A percentile compares a stretch with the other conserved stretches of the same genome.
phyloP scores from a whole-genome alignment of 139 green algal species.

The Spirogloea muscicola region DNA sequence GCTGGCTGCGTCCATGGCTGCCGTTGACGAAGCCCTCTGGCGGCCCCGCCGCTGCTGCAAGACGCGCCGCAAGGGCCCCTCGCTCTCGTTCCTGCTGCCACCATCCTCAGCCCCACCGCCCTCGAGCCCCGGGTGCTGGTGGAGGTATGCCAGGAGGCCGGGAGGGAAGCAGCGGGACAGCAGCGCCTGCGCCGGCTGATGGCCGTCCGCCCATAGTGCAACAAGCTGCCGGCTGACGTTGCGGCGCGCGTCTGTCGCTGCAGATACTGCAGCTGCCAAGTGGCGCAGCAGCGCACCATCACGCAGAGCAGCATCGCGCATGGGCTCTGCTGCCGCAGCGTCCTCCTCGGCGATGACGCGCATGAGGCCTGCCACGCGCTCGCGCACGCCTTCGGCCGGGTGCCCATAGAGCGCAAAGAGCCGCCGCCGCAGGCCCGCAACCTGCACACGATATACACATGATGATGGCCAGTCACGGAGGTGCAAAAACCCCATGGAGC shows the following conservation, averaged over 20 bases:
- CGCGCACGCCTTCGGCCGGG: conserved; percentile 20
- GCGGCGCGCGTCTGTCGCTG: too few relatives aligned
- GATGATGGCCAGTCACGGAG: too few relatives aligned
- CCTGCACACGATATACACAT: conserved; percentile 18
- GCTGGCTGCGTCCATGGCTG: too few relatives aligned
- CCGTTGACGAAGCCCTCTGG: too few relatives aligned
- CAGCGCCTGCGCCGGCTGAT: conserved; percentile 9
- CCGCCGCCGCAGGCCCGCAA: conserved; percentile 17
- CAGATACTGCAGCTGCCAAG: neutral
- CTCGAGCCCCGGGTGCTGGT: too few relatives aligned
- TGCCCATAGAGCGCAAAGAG: conserved; percentile 44
- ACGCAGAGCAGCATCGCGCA: conserved; percentile 38
- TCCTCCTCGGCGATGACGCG: conserved; percentile 45
- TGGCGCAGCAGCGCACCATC: conserved; percentile 40
- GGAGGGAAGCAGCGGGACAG: conserved; percentile 31
- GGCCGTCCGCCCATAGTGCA: conserved; percentile 34
- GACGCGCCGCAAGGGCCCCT: too few relatives aligned
- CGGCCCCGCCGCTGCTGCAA: too few relatives aligned
- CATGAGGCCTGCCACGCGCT: conserved; percentile 44
- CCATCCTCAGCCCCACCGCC: too few relatives aligned
- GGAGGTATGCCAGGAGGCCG: conserved; percentile 29
- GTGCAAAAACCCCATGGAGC: too few relatives aligned
- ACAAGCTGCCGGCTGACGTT: conserved; percentile 44
- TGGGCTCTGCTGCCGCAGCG: conserved; percentile 25
- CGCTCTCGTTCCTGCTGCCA: too few relatives aligned